Base-by-base conservation (phyloP, 805 yeast genomes). In the Zygoascus biomembranicola region DNA sequence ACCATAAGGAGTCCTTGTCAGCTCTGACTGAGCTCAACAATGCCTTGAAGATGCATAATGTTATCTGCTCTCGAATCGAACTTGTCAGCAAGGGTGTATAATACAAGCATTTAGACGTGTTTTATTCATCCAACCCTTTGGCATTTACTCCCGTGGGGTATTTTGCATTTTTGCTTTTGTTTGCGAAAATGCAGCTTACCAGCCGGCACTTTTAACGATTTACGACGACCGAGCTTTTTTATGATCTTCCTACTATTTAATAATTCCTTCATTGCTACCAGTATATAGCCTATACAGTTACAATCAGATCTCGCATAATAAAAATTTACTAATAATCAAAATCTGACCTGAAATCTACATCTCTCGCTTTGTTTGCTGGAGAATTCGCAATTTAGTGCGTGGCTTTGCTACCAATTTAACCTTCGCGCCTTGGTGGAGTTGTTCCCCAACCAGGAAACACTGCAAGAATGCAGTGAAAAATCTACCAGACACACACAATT, bases 51-150 rank as follows among this genome's bases (percentile, higher is more conserved):
- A 57, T 55, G 47, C 69, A 67, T 55, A 47, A 61, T 9, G 19
- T 52, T 14, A 48, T 63, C 10, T 55, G 64, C 18, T 59, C 61
- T 13, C 58, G 66, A 20, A 63, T 66, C 41, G 70, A 67, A 55
- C 70, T 65, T 58, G 59, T 57, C 51, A 67, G 62, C 48, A 67
- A 66, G 56, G 70, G 70, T 49, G 66, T 65, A 11, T 26, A 45
- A 43, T 9, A 11, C 28, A 19, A 41, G 14, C 16, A 14, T n/a
- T n/a, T n/a, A 42, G 26, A 42, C 13, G 11, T 11, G 26, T 11
- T 11, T 18, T 16, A n/a, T 42, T 42, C 20, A 3, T 42, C 18
- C n/a, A n/a, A 13, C 10, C 20, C 20, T 18, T 16, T 18, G 11
- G 45, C 45, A 16, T 13, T 11, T 18, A 18, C 41, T n/a, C 47